These are phyloP conservation scores for Trapa bicornis DNA, from an alignment of 345 rosid species.

Conservation along the genomic window DNA sequence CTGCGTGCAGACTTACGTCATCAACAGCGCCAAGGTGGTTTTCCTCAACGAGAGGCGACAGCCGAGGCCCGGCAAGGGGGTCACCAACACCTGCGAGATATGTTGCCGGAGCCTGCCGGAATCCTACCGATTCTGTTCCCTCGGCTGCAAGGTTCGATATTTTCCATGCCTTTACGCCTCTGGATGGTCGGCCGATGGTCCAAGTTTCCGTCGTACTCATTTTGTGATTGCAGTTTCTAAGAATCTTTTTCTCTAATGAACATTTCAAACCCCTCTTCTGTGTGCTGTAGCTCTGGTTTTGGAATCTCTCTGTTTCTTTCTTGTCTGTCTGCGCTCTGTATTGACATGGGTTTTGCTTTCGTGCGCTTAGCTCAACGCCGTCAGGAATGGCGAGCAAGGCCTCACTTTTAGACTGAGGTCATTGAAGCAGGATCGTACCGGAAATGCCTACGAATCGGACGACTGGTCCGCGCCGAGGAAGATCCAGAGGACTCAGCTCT, in stretches of 20 bases:
- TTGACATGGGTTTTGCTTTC: background rate
- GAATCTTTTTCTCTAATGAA: background rate
- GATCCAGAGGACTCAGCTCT: conserved; percentile 19
- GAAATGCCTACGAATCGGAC: conserved; percentile 20
- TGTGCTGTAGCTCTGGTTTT: no score
- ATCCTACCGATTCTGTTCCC: conserved; percentile 37
- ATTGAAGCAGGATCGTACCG: conserved; percentile 10
- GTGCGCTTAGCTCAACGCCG: conserved; percentile 23
- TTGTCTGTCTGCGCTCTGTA: background rate
- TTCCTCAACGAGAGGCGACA: conserved; percentile 38
- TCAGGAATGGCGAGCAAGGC: conserved; percentile 19
- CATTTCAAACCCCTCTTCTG: background rate
- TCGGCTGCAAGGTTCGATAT: conserved; percentile 33
- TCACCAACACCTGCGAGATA: conserved; percentile 32
- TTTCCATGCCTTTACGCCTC: background rate
- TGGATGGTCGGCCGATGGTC: background rate
- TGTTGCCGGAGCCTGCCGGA: conserved; percentile 39
- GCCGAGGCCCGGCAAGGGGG: conserved; percentile 40
- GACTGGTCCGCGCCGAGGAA: conserved; percentile 24
- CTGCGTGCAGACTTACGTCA: conserved; percentile 31
- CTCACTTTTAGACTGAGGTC: conserved; percentile 16
- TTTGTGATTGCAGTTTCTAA: background rate
- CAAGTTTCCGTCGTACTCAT: background rate
- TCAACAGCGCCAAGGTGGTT: conserved; percentile 37
- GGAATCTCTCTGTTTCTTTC: no score